A percentile compares a stretch with the other conserved stretches of the same genome.
Evolutionary conservation across 331 rosid species (phyloP).

Genomic region (Cucumis variabilis): DNA sequence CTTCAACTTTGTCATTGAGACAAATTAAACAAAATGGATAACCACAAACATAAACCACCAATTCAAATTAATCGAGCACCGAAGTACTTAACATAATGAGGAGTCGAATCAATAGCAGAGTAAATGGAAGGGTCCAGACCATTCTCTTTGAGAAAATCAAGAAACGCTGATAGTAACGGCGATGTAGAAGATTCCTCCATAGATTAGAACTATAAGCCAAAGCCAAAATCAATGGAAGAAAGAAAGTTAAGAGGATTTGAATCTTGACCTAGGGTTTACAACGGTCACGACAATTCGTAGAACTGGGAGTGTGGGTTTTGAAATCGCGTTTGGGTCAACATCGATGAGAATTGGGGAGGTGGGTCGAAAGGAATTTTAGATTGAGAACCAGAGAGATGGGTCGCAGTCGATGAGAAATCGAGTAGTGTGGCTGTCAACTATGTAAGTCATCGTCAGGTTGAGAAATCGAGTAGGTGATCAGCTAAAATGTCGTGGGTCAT

Average conservation of each 20-base stretch:
- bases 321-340: too few relatives aligned
- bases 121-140: constrained; percentile 79
- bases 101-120: constrained; percentile 62
- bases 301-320: neutral
- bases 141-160: constrained; percentile 62
- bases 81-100: constrained; percentile 73
- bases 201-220: neutral
- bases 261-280: constrained; percentile 21
- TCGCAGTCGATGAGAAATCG: too few relatives aligned
- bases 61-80: neutral
- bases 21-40: neutral
- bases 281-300: neutral
- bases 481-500: too few relatives aligned
- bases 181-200: constrained; percentile 54
- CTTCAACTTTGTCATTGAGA: constrained; percentile 58
- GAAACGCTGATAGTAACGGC: constrained; percentile 71
- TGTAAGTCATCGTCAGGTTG: too few relatives aligned
- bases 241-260: neutral
- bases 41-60: neutral
- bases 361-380: too few relatives aligned
- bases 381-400: too few relatives aligned
- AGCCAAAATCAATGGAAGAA: neutral
- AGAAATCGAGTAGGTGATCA: too few relatives aligned
- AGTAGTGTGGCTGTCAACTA: too few relatives aligned
- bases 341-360: too few relatives aligned